A percentile compares a stretch with the other conserved stretches of the same genome.
Evolutionary conservation across 1,139 yeast species (phyloP).

Genomic region (Arxiozyma slooffiae): DNA sequence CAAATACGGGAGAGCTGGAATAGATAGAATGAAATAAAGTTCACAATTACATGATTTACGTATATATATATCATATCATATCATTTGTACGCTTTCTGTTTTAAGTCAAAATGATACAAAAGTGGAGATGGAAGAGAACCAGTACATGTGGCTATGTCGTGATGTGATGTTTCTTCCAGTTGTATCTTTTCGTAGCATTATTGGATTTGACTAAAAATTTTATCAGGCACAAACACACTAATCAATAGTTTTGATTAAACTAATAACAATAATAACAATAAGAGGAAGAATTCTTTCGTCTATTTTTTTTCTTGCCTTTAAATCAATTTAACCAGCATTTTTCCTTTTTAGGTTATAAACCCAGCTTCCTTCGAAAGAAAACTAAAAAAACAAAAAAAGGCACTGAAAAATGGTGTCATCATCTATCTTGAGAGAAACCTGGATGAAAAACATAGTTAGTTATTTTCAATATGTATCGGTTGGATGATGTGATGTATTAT

Average conservation of each 20-base stretch:
- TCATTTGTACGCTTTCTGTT: neutral
- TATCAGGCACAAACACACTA: neutral
- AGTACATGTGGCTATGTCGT: neutral
- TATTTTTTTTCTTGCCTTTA: no score
- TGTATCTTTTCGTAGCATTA: neutral
- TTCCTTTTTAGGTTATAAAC: neutral
- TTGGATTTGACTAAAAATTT: neutral
- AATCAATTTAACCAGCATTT: neutral
- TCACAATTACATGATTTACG: no score
- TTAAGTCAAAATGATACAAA: neutral
- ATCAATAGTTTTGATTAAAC: neutral
- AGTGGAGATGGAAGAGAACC: neutral
- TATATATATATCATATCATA: neutral
- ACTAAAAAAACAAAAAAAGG: no score
- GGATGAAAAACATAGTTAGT: neutral
- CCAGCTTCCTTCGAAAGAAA: neutral
- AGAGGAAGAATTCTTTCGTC: no score
- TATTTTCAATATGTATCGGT: no score
- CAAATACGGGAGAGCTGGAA: neutral
- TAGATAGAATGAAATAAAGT: no score
- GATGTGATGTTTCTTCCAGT: neutral
- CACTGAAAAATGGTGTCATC: no score
- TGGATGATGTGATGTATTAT: neutral
- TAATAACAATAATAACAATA: no score
- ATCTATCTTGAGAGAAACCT: neutral